A percentile compares a stretch with the other conserved stretches of the same genome.
Evolutionary conservation across 768 basidiomycete genomes (phyloP).

Genomic region (Amanita pseudoporphyria): DNA sequence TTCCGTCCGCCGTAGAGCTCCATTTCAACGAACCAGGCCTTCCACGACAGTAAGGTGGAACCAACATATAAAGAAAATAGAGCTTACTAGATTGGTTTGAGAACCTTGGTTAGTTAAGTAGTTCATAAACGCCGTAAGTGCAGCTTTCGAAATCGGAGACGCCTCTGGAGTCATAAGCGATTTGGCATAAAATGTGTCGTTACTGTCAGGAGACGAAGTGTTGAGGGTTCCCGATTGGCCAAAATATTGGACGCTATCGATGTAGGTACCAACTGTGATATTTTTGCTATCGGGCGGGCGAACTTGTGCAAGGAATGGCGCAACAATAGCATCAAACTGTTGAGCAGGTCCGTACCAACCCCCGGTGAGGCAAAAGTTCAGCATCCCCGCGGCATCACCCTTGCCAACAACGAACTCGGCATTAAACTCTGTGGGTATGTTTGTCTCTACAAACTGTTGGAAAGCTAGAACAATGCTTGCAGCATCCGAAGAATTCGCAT

Average conservation of each 20-base stretch:
- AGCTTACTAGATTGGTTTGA: not conserved
- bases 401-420: constrained; percentile 21
- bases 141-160: constrained; percentile 20
- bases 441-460: constrained; percentile 24
- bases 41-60: not conserved
- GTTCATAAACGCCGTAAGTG: constrained; percentile 22
- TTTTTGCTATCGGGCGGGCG: constrained; percentile 16
- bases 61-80: too few relatives aligned
- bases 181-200: constrained; percentile 35
- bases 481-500: constrained; percentile 20
- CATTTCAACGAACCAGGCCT: constrained; percentile 26
- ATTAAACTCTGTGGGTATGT: constrained; percentile 26
- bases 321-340: constrained; percentile 22
- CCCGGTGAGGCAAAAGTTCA: too few relatives aligned
- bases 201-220: constrained; percentile 17
- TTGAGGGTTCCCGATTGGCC: constrained; percentile 17
- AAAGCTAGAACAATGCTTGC: constrained; percentile 23
- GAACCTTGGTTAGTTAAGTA: constrained; percentile 27
- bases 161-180: constrained; percentile 28
- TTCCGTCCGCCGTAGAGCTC: constrained; percentile 30
- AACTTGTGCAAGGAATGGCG: constrained; percentile 23
- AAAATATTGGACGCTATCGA: too few relatives aligned
- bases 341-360: too few relatives aligned
- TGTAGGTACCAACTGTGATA: too few relatives aligned
- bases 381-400: constrained; percentile 20